phyloP scores from a whole-genome alignment of 306 rosid genomes.

The Echinosophora koreensis region DNA sequence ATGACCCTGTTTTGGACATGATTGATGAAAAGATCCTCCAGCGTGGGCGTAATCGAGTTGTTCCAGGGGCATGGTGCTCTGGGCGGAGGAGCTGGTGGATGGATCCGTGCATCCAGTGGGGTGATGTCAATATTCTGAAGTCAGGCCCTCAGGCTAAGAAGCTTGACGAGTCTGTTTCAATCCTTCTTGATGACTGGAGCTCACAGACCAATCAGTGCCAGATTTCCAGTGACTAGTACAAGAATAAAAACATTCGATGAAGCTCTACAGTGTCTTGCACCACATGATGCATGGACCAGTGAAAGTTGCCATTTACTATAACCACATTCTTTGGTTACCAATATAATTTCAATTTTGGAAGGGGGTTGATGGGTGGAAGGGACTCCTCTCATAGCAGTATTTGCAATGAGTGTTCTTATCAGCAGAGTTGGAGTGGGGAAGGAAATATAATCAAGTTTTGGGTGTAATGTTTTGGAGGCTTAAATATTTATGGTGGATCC shows the following conservation, averaged over 20 bases:
- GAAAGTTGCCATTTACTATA: constrained; percentile 19
- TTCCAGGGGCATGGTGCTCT: constrained; percentile 83
- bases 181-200: constrained; percentile 75
- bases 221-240: constrained; percentile 55
- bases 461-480: constrained; percentile 36
- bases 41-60: constrained; percentile 59
- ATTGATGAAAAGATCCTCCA: constrained; percentile 71
- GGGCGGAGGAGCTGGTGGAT: constrained; percentile 77
- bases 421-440: constrained; percentile 27
- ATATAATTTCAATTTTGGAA: constrained; percentile 31
- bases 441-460: constrained; percentile 40
- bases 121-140: constrained; percentile 66
- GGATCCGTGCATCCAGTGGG: constrained; percentile 87
- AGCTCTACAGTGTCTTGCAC: constrained; percentile 26
- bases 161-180: constrained; percentile 68
- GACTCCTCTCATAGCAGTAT: constrained; percentile 35
- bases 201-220: constrained; percentile 69
- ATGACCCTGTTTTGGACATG: constrained; percentile 71
- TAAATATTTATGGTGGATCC: constrained; percentile 43
- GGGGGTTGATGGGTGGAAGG: constrained; percentile 26
- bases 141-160: constrained; percentile 76
- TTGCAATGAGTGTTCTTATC: constrained; percentile 38
- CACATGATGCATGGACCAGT: constrained; percentile 32
- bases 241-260: constrained; percentile 30
- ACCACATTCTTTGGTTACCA: constrained; percentile 48